phyloP scores from a whole-genome alignment of 768 basidiomycete genomes.

The Suillus lakei region DNA sequence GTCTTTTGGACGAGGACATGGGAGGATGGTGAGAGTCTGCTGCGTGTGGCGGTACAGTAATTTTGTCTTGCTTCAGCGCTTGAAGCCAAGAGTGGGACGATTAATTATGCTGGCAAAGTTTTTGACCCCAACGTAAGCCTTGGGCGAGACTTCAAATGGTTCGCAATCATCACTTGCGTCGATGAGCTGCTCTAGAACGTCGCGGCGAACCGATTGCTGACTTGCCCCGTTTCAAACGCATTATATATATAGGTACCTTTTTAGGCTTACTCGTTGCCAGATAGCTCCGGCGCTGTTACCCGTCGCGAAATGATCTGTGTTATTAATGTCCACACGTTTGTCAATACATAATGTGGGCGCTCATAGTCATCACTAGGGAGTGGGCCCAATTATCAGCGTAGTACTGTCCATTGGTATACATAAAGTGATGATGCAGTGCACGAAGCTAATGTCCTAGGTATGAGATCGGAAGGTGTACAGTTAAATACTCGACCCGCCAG shows the following conservation, averaged over 20 bases:
- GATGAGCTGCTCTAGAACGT: background rate
- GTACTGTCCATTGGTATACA: constrained; percentile 11
- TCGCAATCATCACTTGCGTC: background rate
- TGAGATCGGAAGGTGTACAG: background rate
- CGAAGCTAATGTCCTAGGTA: background rate
- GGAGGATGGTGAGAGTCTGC: constrained; percentile 8
- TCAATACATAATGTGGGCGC: background rate
- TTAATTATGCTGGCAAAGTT: background rate
- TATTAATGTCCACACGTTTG: background rate
- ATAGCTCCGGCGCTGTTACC: background rate
- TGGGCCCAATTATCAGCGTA: background rate
- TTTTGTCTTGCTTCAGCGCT: background rate
- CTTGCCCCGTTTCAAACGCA: background rate
- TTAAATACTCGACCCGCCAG: constrained; percentile 34
- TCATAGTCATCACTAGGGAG: background rate
- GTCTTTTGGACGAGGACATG: constrained; percentile 33
- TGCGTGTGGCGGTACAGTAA: constrained; percentile 1
- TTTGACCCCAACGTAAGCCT: background rate
- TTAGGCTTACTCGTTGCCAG: background rate
- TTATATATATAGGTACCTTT: background rate
- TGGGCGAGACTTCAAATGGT: background rate
- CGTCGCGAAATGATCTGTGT: background rate
- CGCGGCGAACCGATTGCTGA: background rate
- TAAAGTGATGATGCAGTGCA: constrained; percentile 5
- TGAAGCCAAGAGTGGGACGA: background rate